These are phyloP conservation scores for Leishmania braziliensis DNA, from an alignment of 208 protist genomes.

Conservation along the genomic window DNA sequence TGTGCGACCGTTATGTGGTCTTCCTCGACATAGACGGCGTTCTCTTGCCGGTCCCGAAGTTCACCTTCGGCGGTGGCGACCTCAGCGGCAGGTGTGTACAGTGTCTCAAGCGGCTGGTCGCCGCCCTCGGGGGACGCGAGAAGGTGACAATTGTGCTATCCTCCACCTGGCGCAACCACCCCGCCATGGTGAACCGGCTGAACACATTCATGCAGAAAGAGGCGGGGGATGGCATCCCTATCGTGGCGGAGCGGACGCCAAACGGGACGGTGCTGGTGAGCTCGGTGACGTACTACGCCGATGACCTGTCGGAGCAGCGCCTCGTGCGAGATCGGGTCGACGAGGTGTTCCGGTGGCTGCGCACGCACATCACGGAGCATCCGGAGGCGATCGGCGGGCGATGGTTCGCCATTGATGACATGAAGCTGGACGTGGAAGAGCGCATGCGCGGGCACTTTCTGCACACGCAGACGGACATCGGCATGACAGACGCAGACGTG, in stretches of 20 bases:
- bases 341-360: conserved; percentile 79
- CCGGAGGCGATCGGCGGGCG: conserved; percentile 79
- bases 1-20: conserved; percentile 66
- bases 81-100: conserved; percentile 57
- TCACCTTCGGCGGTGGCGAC: conserved; percentile 84
- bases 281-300: conserved; percentile 76
- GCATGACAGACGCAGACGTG: conserved; percentile 67
- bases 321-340: conserved; percentile 86
- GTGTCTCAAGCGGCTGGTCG: conserved; percentile 49
- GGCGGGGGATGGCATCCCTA: conserved; percentile 42
- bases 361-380: conserved; percentile 65
- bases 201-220: conserved; percentile 59
- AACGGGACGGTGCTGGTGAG: conserved; percentile 74
- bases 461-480: conserved; percentile 72
- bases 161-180: conserved; percentile 84
- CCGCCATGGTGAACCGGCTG: conserved; percentile 65
- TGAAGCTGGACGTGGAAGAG: conserved; percentile 83
- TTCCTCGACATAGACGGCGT: conserved; percentile 90
- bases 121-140: conserved; percentile 40
- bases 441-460: conserved; percentile 83
- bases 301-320: conserved; percentile 77
- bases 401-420: conserved; percentile 89
- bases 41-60: conserved; percentile 77
- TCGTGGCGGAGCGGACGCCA: conserved; percentile 58
- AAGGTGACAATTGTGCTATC: conserved; percentile 84